Evolutionary conservation across 345 rosid species (phyloP).

Genomic region (Hypericum perforatum): DNA sequence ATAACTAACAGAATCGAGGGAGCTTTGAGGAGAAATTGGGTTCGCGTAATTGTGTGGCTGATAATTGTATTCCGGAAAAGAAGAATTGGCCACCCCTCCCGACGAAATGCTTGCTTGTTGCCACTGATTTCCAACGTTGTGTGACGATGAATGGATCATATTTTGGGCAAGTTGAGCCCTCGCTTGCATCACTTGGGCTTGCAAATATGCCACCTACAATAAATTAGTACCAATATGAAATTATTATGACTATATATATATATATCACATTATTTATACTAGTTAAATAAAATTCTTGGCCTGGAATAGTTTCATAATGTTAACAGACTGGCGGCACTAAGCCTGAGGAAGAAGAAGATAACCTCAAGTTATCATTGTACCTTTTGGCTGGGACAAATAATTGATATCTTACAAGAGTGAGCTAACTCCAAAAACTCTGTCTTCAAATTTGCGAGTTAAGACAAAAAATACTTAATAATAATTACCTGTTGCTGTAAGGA

Average conservation of each 20-base stretch:
- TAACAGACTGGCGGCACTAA: too few relatives aligned
- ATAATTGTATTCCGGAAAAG: not conserved
- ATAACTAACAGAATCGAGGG: not conserved
- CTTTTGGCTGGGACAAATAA: not conserved
- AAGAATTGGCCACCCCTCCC: not conserved
- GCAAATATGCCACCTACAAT: not conserved
- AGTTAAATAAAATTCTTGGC: too few relatives aligned
- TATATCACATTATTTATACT: too few relatives aligned
- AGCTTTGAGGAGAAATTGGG: not conserved
- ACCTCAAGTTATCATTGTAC: not conserved
- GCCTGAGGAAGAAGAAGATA: not conserved
- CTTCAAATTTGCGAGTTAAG: not conserved
- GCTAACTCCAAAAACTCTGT: too few relatives aligned
- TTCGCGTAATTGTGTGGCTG: not conserved
- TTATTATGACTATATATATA: too few relatives aligned
- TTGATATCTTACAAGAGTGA: too few relatives aligned
- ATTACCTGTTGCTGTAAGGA: constrained; percentile 63
- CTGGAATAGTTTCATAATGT: too few relatives aligned
- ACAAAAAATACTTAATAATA: not conserved
- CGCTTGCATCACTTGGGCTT: constrained; percentile 1
- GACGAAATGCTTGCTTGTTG: not conserved
- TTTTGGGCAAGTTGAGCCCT: not conserved
- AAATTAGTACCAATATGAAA: too few relatives aligned
- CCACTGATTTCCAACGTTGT: not conserved
- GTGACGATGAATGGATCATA: not conserved